These are phyloP conservation scores for Ophiocordyceps camponoti-leonardi DNA, from an alignment of 2,329 filamentous ascomycete species.

Conservation along the genomic window DNA sequence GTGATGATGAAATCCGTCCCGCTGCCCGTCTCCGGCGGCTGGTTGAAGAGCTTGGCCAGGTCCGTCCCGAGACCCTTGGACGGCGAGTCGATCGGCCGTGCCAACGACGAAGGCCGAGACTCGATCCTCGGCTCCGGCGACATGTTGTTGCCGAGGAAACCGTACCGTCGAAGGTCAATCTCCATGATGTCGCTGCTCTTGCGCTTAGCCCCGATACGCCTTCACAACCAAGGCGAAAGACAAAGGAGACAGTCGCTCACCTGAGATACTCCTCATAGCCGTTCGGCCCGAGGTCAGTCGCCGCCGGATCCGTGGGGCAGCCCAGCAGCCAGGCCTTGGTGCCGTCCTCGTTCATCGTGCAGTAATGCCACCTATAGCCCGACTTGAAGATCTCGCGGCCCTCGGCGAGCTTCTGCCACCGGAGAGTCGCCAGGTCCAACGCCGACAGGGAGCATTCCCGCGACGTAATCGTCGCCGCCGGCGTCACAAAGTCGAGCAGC, in stretches of 20 bases:
- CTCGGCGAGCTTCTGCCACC: slow-evolving; percentile 91
- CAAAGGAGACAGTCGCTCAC: slow-evolving; percentile 8
- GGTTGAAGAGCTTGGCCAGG: slow-evolving; percentile 73
- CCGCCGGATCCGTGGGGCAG: slow-evolving; percentile 57
- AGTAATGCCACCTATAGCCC: slow-evolving; percentile 97
- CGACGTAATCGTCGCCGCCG: slow-evolving; percentile 69
- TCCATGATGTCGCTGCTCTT: slow-evolving; percentile 62
- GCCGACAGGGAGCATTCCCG: slow-evolving; percentile 84
- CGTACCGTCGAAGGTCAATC: slow-evolving; percentile 82
- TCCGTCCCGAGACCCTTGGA: slow-evolving; percentile 66
- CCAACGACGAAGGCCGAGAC: slow-evolving; percentile 28
- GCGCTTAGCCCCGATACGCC: neutral
- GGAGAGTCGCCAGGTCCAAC: slow-evolving; percentile 67
- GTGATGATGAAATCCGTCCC: slow-evolving; percentile 87
- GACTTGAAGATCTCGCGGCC: slow-evolving; percentile 83
- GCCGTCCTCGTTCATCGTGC: slow-evolving; percentile 84
- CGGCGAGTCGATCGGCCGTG: slow-evolving; percentile 31
- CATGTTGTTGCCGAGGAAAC: slow-evolving; percentile 68
- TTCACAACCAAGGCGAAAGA: neutral
- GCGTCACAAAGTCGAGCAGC: slow-evolving; percentile 85
- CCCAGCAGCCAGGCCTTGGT: slow-evolving; percentile 96
- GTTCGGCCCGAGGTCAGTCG: slow-evolving; percentile 48
- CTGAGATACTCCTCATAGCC: slow-evolving; percentile 78
- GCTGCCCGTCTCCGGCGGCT: slow-evolving; percentile 66
- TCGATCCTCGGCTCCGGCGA: slow-evolving; percentile 34